Conservation (phyloP, 805 yeast species). For the Cyberlindnera meyerae region DNA sequence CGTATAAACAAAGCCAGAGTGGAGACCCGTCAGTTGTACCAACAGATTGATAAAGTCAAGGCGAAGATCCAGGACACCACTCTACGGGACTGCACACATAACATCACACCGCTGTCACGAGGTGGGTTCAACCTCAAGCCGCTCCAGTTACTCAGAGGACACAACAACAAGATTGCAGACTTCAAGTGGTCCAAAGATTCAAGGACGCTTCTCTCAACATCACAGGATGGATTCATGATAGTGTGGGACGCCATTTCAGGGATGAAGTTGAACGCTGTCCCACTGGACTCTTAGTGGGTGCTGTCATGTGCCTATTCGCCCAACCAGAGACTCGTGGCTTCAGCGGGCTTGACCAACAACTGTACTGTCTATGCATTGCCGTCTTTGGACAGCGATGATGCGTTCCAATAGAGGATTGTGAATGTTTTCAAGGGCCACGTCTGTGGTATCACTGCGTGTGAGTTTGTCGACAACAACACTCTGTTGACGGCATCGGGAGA, state of each 20-base stretch:
- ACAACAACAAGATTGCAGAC: slow-evolving; percentile 66
- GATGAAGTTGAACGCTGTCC: slow-evolving; percentile 62
- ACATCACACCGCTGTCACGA: slow-evolving; percentile 12
- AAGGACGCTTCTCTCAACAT: slow-evolving; percentile 58
- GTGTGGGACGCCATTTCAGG: slow-evolving; percentile 80
- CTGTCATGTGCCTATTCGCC: slow-evolving; percentile 71
- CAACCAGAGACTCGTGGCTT: slow-evolving; percentile 59
- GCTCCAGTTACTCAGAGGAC: slow-evolving; percentile 41
- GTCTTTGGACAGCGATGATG: slow-evolving; percentile 21
- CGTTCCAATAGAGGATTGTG: slow-evolving; percentile 38
- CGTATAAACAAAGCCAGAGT: slow-evolving; percentile 35
- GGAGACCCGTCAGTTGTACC: slow-evolving; percentile 43
- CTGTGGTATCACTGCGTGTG: slow-evolving; percentile 74
- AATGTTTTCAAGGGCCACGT: slow-evolving; percentile 72
- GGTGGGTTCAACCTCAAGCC: slow-evolving; percentile 30
- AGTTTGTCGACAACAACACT: slow-evolving; percentile 52
- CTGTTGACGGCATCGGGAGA: slow-evolving; percentile 79
- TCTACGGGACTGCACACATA: slow-evolving; percentile 35
- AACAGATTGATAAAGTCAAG: slow-evolving; percentile 43
- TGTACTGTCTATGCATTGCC: slow-evolving; percentile 61
- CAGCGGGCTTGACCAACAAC: slow-evolving; percentile 78
- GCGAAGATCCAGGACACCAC: slow-evolving; percentile 41
- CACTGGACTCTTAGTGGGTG: slow-evolving; percentile 75
- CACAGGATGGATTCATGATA: slow-evolving; percentile 83
- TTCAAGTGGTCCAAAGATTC: slow-evolving; percentile 66